A percentile compares a stretch with the other conserved stretches of the same genome.
Evolutionary conservation across 1,284 basidiomycete species (phyloP).

Genomic region (Meira miltonrushii): DNA sequence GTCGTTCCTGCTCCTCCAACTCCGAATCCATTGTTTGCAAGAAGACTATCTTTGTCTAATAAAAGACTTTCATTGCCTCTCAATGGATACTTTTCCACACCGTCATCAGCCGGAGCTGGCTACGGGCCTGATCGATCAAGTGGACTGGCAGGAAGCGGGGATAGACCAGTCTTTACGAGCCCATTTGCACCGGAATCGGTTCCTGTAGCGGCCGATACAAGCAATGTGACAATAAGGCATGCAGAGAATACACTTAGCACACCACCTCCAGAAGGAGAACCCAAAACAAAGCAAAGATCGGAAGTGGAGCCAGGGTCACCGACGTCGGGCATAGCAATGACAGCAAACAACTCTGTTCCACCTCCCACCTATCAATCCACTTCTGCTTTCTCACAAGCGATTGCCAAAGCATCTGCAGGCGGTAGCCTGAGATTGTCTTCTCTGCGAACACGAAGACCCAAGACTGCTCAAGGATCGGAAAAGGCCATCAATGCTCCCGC

Average conservation of each 20-base stretch:
- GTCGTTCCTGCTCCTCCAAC: slow-evolving; percentile 40
- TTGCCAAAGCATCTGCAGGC: background rate
- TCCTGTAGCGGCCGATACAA: background rate
- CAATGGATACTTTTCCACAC: slow-evolving; percentile 20
- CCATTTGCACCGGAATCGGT: slow-evolving; percentile 18
- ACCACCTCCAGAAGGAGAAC: no score
- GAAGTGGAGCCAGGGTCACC: background rate
- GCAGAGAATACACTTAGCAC: no score
- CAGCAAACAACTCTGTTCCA: no score
- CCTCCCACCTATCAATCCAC: background rate
- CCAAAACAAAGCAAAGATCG: background rate
- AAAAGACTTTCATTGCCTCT: slow-evolving; percentile 40
- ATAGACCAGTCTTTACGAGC: slow-evolving; percentile 20
- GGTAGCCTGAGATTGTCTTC: background rate
- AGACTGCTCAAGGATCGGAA: slow-evolving; percentile 37
- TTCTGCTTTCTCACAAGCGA: background rate
- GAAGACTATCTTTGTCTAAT: slow-evolving; percentile 14
- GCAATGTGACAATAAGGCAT: no score
- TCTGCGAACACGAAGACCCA: slow-evolving; percentile 19
- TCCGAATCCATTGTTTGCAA: slow-evolving; percentile 17
- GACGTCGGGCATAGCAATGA: no score
- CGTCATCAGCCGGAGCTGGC: background rate
- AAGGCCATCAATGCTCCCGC: background rate
- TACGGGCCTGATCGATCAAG: background rate
- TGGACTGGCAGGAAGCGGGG: slow-evolving; percentile 1